A percentile compares a stretch with the other conserved stretches of the same genome.
These are phyloP conservation scores for Berberis thunbergii DNA, from an alignment of 164 flowering plant genomes.

Conservation along the genomic window DNA sequence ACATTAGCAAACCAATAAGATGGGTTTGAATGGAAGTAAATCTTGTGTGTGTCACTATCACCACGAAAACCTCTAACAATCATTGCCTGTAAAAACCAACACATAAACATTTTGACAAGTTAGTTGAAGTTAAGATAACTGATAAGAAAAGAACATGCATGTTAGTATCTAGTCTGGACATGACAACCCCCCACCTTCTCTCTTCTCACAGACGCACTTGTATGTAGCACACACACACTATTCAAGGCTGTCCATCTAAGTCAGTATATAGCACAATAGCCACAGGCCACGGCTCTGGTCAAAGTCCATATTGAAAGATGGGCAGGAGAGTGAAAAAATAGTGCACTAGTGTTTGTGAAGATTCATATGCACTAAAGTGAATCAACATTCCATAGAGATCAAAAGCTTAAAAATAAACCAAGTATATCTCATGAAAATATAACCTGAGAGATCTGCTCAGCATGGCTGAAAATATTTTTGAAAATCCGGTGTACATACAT, in stretches of 20 bases:
- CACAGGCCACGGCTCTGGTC: too few species aligned
- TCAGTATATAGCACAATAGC: too few species aligned
- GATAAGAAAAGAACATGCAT: too few species aligned
- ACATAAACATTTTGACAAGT: neutral
- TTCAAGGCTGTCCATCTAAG: too few species aligned
- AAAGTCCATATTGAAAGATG: too few species aligned
- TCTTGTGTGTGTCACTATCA: constrained; percentile 52
- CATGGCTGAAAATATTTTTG: constrained; percentile 80
- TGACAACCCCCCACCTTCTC: too few species aligned
- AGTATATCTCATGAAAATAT: neutral
- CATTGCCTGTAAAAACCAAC: constrained; percentile 62
- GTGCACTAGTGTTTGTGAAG: neutral
- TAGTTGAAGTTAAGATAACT: too few species aligned
- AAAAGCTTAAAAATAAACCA: neutral
- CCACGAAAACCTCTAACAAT: constrained; percentile 90
- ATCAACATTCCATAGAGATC: neutral
- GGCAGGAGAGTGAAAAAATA: too few species aligned
- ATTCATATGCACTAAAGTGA: neutral
- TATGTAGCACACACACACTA: too few species aligned
- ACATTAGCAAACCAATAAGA: constrained; percentile 38
- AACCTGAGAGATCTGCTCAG: constrained; percentile 95
- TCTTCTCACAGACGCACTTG: too few species aligned
- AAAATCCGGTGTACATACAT: constrained; percentile 68
- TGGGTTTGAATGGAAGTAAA: constrained; percentile 48
- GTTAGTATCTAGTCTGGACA: too few species aligned